phyloP scores from a whole-genome alignment of 2,329 filamentous ascomycete species.

The Cordyceps sp. region DNA sequence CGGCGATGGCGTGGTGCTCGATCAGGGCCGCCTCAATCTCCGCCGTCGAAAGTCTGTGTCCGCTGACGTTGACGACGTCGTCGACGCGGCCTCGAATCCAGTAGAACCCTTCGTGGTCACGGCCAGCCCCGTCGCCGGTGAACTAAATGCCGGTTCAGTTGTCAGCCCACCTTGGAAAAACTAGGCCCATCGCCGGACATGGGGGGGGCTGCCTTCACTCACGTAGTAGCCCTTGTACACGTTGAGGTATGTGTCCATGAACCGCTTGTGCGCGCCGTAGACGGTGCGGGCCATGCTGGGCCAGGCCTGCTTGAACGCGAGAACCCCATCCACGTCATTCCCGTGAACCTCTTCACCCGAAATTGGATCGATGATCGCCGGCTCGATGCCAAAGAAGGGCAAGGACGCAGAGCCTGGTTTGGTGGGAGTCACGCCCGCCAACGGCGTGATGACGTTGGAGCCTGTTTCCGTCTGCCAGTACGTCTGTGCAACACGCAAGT shows the following conservation, averaged over 20 bases:
- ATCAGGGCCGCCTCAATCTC: slow-evolving; percentile 96
- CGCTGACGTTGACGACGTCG: slow-evolving; percentile 95
- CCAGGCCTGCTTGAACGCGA: slow-evolving; percentile 96
- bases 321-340: slow-evolving; percentile 92
- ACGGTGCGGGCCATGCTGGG: slow-evolving; percentile 97
- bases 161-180: background rate
- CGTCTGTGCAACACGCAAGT: no score
- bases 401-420: slow-evolving; percentile 93
- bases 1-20: slow-evolving; percentile 77
- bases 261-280: slow-evolving; percentile 93
- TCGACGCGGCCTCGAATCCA: slow-evolving; percentile 98
- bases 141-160: slow-evolving; percentile 33
- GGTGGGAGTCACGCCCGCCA: slow-evolving; percentile 85
- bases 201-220: slow-evolving; percentile 27
- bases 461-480: slow-evolving; percentile 99
- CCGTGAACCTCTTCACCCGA: slow-evolving; percentile 85
- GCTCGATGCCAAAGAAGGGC: slow-evolving; percentile 97
- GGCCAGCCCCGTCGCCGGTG: slow-evolving; percentile 83
- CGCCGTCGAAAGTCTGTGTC: slow-evolving; percentile 87
- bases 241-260: slow-evolving; percentile 96
- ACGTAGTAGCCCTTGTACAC: slow-evolving; percentile 98
- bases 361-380: slow-evolving; percentile 91
- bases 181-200: background rate
- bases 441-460: slow-evolving; percentile 84
- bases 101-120: slow-evolving; percentile 97